These are phyloP conservation scores for Aspergillus pseudonomiae DNA, from an alignment of 2,329 filamentous ascomycete genomes.

Conservation along the genomic window DNA sequence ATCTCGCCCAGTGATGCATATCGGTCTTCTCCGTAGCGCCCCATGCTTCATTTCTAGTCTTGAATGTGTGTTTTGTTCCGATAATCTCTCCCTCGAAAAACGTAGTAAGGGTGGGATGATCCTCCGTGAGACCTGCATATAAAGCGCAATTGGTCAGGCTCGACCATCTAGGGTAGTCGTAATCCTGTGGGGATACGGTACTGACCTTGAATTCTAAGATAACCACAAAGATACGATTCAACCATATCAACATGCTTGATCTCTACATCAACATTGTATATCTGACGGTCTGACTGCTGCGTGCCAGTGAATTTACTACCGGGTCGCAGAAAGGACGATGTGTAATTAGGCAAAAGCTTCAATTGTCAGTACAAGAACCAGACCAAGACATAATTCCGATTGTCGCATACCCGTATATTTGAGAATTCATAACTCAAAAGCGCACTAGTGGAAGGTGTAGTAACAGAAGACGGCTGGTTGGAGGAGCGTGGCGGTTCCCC, in stretches of 20 bases:
- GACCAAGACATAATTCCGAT: conserved; percentile 5
- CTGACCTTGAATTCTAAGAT: conserved; percentile 89
- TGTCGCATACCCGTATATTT: conserved; percentile 53
- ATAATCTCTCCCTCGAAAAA: conserved; percentile 99
- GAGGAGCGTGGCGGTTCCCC: conserved; percentile 36
- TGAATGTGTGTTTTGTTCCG: conserved; percentile 90
- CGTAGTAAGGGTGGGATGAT: conserved; percentile 95
- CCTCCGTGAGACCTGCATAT: conserved; percentile 78
- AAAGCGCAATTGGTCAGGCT: conserved; percentile 8
- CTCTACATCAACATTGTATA: conserved; percentile 95
- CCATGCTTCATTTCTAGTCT: conserved; percentile 86
- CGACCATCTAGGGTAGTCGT: neutral
- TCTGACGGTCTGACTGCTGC: conserved; percentile 88
- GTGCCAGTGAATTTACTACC: conserved; percentile 88
- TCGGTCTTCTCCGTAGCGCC: conserved; percentile 91
- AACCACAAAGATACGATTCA: conserved; percentile 93
- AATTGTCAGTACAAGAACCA: conserved; percentile 20
- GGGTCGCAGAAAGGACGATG: conserved; percentile 82
- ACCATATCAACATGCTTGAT: conserved; percentile 95
- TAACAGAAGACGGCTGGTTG: conserved; percentile 33
- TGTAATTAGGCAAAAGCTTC: conserved; percentile 74
- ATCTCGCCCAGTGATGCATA: conserved; percentile 89
- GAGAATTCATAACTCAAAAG: conserved; percentile 59
- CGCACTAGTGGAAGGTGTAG: conserved; percentile 44
- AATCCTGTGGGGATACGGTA: conserved; percentile 8